phyloP scores from a whole-genome alignment of 2,329 filamentous ascomycete species.

The Peltaster fructicola region DNA sequence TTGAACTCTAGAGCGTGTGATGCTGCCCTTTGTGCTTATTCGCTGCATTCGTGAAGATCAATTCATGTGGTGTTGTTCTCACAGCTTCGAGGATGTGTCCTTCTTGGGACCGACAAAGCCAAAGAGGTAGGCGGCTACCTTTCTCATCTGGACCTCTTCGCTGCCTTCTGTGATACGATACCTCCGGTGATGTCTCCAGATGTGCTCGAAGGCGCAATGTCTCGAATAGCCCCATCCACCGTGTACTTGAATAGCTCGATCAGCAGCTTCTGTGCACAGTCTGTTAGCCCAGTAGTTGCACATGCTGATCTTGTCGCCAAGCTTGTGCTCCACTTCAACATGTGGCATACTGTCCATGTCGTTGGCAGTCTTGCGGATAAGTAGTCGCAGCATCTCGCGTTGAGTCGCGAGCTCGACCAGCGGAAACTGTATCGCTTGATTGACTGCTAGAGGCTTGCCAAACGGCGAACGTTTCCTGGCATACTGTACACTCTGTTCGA shows the following conservation, averaged over 20 bases:
- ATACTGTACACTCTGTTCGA: slow-evolving; percentile 39
- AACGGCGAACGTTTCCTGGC: slow-evolving; percentile 38
- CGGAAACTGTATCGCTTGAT: slow-evolving; percentile 47
- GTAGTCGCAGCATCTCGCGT: slow-evolving; percentile 41
- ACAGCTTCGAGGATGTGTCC: too few species aligned
- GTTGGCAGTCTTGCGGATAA: slow-evolving; percentile 43
- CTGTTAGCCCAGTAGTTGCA: slow-evolving; percentile 50
- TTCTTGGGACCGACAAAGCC: slow-evolving; percentile 33
- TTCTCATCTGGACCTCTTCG: slow-evolving; percentile 50
- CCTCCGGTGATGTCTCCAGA: slow-evolving; percentile 45
- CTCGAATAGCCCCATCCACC: slow-evolving; percentile 42
- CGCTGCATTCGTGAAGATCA: too few species aligned
- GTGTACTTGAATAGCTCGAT: slow-evolving; percentile 44
- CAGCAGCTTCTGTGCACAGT: slow-evolving; percentile 41
- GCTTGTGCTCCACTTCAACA: slow-evolving; percentile 36
- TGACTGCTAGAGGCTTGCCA: slow-evolving; percentile 37
- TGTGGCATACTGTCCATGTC: slow-evolving; percentile 42
- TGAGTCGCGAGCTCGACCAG: slow-evolving; percentile 45
- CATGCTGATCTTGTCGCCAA: slow-evolving; percentile 47
- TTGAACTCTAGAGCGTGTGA: too few species aligned
- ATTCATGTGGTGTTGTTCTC: too few species aligned
- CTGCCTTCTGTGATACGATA: slow-evolving; percentile 48
- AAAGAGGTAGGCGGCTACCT: slow-evolving; percentile 42
- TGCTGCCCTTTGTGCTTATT: too few species aligned
- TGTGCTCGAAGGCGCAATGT: slow-evolving; percentile 45